A percentile compares a stretch with the other conserved stretches of the same genome.
These are phyloP conservation scores for Fonsecaea erecta DNA, from an alignment of 2,329 filamentous ascomycete species.

Conservation along the genomic window DNA sequence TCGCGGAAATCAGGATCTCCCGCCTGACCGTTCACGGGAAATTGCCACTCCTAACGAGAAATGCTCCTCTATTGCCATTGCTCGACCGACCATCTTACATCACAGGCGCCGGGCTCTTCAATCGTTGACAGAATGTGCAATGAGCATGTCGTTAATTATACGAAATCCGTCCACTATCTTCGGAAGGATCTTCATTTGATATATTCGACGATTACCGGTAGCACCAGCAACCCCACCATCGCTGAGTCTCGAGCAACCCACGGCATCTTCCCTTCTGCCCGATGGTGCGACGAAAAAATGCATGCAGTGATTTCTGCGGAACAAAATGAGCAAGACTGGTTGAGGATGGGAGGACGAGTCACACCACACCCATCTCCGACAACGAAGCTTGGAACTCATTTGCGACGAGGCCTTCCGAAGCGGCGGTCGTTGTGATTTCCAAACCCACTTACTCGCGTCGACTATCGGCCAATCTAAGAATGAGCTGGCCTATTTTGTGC, in stretches of 20 bases:
- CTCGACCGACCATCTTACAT: neutral
- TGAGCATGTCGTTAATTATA: neutral
- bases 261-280: neutral
- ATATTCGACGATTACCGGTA: neutral
- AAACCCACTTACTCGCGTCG: neutral
- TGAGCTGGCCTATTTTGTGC: neutral
- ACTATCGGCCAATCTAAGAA: too few species aligned
- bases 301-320: neutral
- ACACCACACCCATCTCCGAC: neutral
- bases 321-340: neutral
- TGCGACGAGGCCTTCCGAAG: neutral
- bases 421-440: neutral
- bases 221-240: neutral
- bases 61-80: neutral
- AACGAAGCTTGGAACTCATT: neutral
- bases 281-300: neutral
- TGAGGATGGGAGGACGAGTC: neutral
- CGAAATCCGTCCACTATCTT: neutral
- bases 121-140: neutral
- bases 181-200: neutral
- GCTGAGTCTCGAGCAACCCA: neutral
- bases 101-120: neutral
- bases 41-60: neutral
- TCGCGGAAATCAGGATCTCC: slow-evolving; percentile 19
- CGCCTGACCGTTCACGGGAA: neutral